A percentile compares a stretch with the other conserved stretches of the same genome.
phyloP scores from a whole-genome alignment of 1,284 basidiomycete species.

The Hortiboletus rubellus region DNA sequence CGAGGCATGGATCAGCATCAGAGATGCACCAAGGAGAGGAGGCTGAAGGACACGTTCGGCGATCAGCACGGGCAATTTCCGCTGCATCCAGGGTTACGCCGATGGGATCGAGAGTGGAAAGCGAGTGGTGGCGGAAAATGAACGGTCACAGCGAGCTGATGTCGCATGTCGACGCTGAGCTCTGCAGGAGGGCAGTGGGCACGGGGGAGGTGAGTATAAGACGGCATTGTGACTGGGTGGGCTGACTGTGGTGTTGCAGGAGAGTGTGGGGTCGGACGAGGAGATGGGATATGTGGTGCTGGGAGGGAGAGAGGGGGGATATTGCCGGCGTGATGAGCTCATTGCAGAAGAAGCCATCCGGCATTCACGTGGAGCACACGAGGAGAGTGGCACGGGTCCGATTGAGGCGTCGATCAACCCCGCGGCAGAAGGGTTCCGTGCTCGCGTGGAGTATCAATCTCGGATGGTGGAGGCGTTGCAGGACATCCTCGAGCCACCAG shows the following conservation, averaged over 20 bases:
- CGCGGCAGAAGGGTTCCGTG: constrained; percentile 35
- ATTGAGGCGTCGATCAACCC: constrained; percentile 34
- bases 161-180: constrained; percentile 57
- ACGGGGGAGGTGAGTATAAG: constrained; percentile 45
- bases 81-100: constrained; percentile 29
- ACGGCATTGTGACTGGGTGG: background rate
- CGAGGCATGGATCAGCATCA: constrained; percentile 34
- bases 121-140: constrained; percentile 31
- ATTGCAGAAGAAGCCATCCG: constrained; percentile 48
- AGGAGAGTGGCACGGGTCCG: constrained; percentile 32
- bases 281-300: constrained; percentile 55
- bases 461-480: constrained; percentile 44
- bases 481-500: constrained; percentile 34
- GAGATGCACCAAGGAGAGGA: constrained; percentile 28
- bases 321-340: constrained; percentile 46
- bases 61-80: constrained; percentile 38
- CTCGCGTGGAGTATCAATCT: constrained; percentile 46
- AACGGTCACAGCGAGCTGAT: constrained; percentile 42
- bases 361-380: constrained; percentile 46
- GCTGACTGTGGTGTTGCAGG: constrained; percentile 32
- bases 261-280: constrained; percentile 40
- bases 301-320: constrained; percentile 23
- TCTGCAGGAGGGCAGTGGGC: constrained; percentile 41
- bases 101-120: constrained; percentile 18
- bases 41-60: constrained; percentile 30